These are phyloP conservation scores for Camellia lanceoleosa DNA, from an alignment of 148 eudicot species.

Conservation along the genomic window DNA sequence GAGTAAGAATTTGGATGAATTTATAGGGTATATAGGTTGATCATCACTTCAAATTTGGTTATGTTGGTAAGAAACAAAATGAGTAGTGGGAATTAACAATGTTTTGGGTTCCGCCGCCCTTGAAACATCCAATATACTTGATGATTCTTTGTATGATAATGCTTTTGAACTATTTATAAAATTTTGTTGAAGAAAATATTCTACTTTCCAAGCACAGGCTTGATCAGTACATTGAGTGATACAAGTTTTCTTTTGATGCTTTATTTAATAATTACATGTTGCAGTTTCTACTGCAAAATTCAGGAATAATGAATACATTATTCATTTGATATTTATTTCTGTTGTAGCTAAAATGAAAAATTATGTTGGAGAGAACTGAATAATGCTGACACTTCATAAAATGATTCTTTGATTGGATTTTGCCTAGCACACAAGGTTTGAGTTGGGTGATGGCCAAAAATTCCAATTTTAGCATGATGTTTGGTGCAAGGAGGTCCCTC, in stretches of 20 bases:
- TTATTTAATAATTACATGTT: background rate
- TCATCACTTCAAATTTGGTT: background rate
- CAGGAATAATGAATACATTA: background rate
- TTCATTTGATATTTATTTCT: background rate
- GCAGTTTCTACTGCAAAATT: background rate
- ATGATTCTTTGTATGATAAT: slow-evolving; percentile 12
- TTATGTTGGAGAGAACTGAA: background rate
- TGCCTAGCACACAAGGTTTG: too few relatives aligned
- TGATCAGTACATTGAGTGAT: background rate
- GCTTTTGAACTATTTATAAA: background rate
- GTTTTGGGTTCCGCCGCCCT: background rate
- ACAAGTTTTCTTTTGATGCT: background rate
- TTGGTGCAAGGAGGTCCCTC: too few relatives aligned
- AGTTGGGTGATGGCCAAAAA: too few relatives aligned
- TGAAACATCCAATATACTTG: background rate
- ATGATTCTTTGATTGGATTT: background rate
- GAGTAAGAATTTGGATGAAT: background rate
- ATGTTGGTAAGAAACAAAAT: background rate
- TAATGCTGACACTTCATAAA: background rate
- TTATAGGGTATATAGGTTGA: background rate
- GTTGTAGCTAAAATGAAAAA: background rate
- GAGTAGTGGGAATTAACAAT: slow-evolving; percentile 1
- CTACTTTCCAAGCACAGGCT: background rate
- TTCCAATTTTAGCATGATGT: too few relatives aligned
- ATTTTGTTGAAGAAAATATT: background rate